A percentile compares a stretch with the other conserved stretches of the same genome.
Evolutionary conservation across 345 rosid genomes (phyloP).

Genomic region (Populus davidiana): DNA sequence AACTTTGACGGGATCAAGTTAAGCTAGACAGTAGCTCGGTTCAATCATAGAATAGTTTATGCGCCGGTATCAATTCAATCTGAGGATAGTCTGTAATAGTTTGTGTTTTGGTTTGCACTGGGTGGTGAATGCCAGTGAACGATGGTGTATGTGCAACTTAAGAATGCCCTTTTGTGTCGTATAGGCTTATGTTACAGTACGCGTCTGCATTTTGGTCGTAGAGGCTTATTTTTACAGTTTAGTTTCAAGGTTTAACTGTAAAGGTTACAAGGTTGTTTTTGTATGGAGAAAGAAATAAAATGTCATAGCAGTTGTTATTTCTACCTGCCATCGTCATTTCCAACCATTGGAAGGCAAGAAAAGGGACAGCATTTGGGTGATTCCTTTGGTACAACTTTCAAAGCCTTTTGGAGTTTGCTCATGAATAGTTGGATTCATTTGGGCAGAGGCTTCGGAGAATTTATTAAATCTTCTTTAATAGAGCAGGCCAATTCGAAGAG

Average conservation of each 20-base stretch:
- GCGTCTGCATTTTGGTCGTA: background rate
- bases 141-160: background rate
- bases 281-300: background rate
- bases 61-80: background rate
- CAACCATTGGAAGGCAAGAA: too few species aligned
- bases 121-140: background rate
- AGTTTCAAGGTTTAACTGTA: background rate
- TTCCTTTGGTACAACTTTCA: too few species aligned
- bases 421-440: too few species aligned
- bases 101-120: background rate
- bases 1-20: background rate
- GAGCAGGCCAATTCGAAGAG: too few species aligned
- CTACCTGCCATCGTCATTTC: too few species aligned
- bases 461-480: too few species aligned
- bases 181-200: background rate
- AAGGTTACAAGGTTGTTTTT: background rate
- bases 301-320: background rate
- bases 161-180: background rate
- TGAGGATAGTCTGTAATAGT: background rate
- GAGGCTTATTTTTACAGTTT: background rate
- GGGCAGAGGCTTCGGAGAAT: too few species aligned
- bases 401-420: too few species aligned
- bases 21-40: background rate
- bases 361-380: too few species aligned
- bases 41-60: background rate